These are phyloP conservation scores for Scytalidium sp. DNA, from an alignment of 2,329 filamentous ascomycete species.

Conservation along the genomic window DNA sequence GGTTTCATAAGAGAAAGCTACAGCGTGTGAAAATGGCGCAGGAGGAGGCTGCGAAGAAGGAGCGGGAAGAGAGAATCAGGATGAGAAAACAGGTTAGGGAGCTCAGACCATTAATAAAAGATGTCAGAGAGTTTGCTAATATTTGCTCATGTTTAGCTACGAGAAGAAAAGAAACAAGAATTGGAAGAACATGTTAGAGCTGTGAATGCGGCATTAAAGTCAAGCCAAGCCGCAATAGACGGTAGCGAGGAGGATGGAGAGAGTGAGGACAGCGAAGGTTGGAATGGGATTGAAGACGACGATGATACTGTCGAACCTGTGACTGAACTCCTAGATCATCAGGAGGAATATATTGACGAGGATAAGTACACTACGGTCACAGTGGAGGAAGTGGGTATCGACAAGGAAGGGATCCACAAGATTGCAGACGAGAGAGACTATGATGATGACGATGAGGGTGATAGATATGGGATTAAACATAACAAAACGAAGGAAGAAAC, in stretches of 20 bases:
- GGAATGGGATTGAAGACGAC: slow-evolving; percentile 62
- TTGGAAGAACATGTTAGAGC: slow-evolving; percentile 78
- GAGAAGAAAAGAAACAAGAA: slow-evolving; percentile 78
- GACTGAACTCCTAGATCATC: slow-evolving; percentile 57
- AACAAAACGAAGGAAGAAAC: slow-evolving; percentile 25
- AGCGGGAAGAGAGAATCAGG: slow-evolving; percentile 71
- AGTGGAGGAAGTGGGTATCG: slow-evolving; percentile 81
- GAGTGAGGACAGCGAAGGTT: slow-evolving; percentile 51
- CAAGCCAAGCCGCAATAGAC: slow-evolving; percentile 57
- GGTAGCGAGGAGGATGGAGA: slow-evolving; percentile 33
- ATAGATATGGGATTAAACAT: slow-evolving; percentile 29
- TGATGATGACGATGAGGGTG: slow-evolving; percentile 30
- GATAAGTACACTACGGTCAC: slow-evolving; percentile 95
- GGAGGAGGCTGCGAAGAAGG: slow-evolving; percentile 74
- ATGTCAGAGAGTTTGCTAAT: too few relatives aligned
- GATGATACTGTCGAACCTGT: slow-evolving; percentile 39
- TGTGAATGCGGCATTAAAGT: slow-evolving; percentile 58
- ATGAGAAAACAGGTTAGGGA: slow-evolving; percentile 69
- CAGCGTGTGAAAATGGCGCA: slow-evolving; percentile 82
- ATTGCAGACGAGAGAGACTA: slow-evolving; percentile 34
- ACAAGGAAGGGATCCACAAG: slow-evolving; percentile 68
- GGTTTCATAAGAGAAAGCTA: slow-evolving; percentile 94
- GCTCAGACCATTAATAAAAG: neutral
- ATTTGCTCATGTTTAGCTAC: slow-evolving; percentile 55
- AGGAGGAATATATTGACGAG: slow-evolving; percentile 95